A percentile compares a stretch with the other conserved stretches of the same genome.
Conservation (phyloP, 164 flowering plant genomes). For the Annona cherimola region DNA sequence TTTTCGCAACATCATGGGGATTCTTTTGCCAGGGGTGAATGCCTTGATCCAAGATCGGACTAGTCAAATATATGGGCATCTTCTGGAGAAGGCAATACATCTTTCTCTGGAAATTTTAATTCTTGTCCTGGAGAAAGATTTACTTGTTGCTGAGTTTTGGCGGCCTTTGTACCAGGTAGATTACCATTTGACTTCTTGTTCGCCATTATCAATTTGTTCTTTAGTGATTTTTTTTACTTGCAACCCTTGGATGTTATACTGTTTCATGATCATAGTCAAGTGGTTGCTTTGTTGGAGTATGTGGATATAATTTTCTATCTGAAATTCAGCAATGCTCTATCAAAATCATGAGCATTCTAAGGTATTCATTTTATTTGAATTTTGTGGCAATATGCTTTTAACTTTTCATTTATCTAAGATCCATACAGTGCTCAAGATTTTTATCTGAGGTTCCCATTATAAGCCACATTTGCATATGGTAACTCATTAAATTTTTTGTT, state of each 20-base stretch:
- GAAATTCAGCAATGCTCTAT: constrained; percentile 81
- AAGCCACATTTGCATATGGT: background rate
- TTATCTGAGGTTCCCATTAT: background rate
- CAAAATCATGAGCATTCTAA: constrained; percentile 78
- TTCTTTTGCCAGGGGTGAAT: constrained; percentile 78
- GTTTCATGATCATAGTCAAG: constrained; percentile 80
- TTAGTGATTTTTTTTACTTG: constrained; percentile 12
- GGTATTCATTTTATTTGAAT: constrained; percentile 30
- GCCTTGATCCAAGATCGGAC: constrained; percentile 60
- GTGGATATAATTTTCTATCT: constrained; percentile 82
- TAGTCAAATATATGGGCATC: constrained; percentile 66
- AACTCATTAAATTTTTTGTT: background rate
- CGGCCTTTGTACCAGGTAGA: constrained; percentile 91
- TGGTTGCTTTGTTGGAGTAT: constrained; percentile 80
- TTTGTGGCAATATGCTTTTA: background rate
- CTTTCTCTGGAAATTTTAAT: constrained; percentile 77
- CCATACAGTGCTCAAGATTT: background rate
- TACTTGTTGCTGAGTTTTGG: constrained; percentile 78
- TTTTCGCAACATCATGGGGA: constrained; percentile 80
- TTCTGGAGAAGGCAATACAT: constrained; percentile 87
- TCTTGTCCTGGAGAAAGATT: constrained; percentile 80
- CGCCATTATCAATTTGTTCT: background rate
- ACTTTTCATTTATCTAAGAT: background rate
- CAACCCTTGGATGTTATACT: constrained; percentile 94
- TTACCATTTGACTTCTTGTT: constrained; percentile 1